A percentile compares a stretch with the other conserved stretches of the same genome.
Conservation (phyloP, 2,329 filamentous ascomycete genomes). For the Verticillium longisporum region DNA sequence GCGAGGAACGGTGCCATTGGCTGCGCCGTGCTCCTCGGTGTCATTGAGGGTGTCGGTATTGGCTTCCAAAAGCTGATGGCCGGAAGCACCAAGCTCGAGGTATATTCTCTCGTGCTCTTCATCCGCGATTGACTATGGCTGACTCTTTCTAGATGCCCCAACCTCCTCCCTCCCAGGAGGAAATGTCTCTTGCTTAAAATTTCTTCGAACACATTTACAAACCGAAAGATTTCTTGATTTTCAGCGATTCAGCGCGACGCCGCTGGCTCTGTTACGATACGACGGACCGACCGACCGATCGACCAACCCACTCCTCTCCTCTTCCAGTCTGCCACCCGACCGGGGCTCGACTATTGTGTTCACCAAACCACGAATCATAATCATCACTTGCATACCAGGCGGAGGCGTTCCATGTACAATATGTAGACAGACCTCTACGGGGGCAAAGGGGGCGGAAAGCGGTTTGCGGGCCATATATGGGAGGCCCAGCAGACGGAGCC, state of each 20-base stretch:
- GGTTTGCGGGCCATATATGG: neutral
- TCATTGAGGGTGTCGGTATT: constrained; percentile 97
- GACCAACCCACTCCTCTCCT: constrained; percentile 8
- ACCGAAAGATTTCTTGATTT: neutral
- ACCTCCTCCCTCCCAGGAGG: constrained; percentile 21
- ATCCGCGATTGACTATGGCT: constrained; percentile 1
- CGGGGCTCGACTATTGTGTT: constrained; percentile 4
- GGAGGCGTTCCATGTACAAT: constrained; percentile 11
- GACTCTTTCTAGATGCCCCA: constrained; percentile 17
- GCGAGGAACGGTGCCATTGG: constrained; percentile 94
- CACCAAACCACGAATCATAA: constrained; percentile 3
- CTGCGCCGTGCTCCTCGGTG: constrained; percentile 86
- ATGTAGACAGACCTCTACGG: constrained; percentile 2
- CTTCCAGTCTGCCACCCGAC: neutral
- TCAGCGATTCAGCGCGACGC: neutral
- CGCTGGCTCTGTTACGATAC: neutral
- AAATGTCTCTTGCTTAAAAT: constrained; percentile 23
- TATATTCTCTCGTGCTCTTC: constrained; percentile 25
- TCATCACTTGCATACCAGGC: constrained; percentile 5
- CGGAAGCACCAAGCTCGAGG: constrained; percentile 78
- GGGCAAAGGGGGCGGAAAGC: neutral
- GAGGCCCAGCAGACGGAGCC: neutral
- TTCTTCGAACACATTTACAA: neutral
- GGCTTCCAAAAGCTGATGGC: constrained; percentile 93
- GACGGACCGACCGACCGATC: neutral